These are phyloP conservation scores for Phytophthora chlamydospora DNA, from an alignment of 352 stramenopile genomes.

Conservation along the genomic window DNA sequence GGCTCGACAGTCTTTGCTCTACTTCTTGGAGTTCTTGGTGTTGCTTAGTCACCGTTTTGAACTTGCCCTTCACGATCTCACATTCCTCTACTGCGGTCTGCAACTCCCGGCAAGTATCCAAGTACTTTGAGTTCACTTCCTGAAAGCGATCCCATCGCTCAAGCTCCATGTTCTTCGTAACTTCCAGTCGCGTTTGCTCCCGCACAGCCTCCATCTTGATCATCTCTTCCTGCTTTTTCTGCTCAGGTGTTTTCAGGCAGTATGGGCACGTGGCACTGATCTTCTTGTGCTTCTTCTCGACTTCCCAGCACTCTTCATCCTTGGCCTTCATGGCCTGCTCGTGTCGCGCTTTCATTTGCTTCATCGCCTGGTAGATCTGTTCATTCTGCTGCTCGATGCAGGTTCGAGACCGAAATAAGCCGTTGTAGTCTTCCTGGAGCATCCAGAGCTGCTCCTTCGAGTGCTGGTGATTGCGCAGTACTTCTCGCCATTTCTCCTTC, in stretches of 20 bases:
- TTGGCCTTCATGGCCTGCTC: constrained; percentile 56
- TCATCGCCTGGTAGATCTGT: constrained; percentile 49
- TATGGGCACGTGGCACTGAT: constrained; percentile 47
- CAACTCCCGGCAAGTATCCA: constrained; percentile 52
- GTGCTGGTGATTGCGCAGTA: constrained; percentile 47
- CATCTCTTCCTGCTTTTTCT: constrained; percentile 46
- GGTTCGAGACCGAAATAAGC: constrained; percentile 53
- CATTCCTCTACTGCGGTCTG: constrained; percentile 40
- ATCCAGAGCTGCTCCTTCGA: constrained; percentile 66
- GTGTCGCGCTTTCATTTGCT: constrained; percentile 51
- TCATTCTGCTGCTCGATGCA: constrained; percentile 55
- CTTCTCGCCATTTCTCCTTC: constrained; percentile 75
- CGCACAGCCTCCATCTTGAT: constrained; percentile 48
- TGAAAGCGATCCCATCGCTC: constrained; percentile 74
- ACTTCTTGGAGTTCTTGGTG: constrained; percentile 37
- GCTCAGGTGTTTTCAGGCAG: constrained; percentile 65
- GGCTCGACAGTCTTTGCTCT: constrained; percentile 28
- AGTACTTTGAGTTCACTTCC: constrained; percentile 73
- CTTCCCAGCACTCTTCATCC: constrained; percentile 61
- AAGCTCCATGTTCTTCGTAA: constrained; percentile 64
- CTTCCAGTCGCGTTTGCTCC: constrained; percentile 55
- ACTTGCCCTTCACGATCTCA: constrained; percentile 33
- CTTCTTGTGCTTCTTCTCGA: constrained; percentile 68
- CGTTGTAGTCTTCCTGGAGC: constrained; percentile 78
- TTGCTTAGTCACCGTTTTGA: constrained; percentile 41